These are phyloP conservation scores for Cryptococcus sp. DNA, from an alignment of 1,284 basidiomycete genomes.

Conservation along the genomic window DNA sequence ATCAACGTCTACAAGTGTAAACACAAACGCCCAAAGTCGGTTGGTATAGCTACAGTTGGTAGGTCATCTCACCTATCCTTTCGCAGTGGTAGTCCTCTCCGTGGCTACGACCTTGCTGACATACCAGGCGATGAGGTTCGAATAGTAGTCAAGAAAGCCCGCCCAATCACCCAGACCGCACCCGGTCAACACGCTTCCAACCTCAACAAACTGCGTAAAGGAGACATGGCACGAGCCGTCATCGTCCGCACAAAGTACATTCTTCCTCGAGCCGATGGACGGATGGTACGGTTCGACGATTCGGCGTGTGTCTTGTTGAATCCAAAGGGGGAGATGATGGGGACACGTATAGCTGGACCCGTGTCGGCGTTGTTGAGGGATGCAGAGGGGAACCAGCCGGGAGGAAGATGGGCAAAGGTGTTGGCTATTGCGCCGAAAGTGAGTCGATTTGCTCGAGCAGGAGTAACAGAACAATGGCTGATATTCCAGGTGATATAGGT, in stretches of 20 bases:
- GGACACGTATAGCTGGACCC: constrained; percentile 88
- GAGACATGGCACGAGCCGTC: constrained; percentile 90
- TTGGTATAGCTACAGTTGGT: constrained; percentile 63
- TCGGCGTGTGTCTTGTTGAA: constrained; percentile 95
- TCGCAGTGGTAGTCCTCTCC: background rate
- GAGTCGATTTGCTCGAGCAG: constrained; percentile 8
- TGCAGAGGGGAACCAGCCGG: constrained; percentile 56
- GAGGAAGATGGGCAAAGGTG: constrained; percentile 81
- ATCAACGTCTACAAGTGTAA: constrained; percentile 97
- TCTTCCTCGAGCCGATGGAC: constrained; percentile 37
- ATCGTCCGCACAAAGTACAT: constrained; percentile 72
- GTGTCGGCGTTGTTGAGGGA: constrained; percentile 80
- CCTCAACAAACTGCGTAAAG: constrained; percentile 69
- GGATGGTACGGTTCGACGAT: constrained; percentile 80
- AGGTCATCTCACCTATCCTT: constrained; percentile 11
- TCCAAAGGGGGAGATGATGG: constrained; percentile 94
- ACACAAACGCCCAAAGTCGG: constrained; percentile 51
- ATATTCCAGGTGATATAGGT: background rate
- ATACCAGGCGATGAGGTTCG: constrained; percentile 93
- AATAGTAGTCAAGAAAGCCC: constrained; percentile 88
- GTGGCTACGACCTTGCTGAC: too few relatives aligned
- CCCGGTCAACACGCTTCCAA: constrained; percentile 44
- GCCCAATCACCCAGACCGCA: constrained; percentile 57
- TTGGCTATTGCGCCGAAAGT: constrained; percentile 89
- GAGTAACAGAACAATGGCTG: background rate